Conservation (phyloP, 768 basidiomycete species). For the Mycena sanguinolenta region DNA sequence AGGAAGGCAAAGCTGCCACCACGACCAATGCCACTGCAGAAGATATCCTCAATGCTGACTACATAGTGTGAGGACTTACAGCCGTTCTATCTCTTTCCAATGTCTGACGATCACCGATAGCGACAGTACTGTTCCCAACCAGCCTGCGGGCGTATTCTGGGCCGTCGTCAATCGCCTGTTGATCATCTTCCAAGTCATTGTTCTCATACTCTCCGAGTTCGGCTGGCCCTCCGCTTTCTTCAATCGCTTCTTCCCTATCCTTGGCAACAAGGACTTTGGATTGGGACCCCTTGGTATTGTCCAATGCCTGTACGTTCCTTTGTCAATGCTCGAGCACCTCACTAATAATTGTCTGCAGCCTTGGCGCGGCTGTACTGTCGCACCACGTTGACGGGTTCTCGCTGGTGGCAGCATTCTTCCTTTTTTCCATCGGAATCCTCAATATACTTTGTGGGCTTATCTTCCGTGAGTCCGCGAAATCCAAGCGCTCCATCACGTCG, state of each 20-base stretch:
- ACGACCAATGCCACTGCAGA: constrained; percentile 46
- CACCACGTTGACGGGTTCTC: constrained; percentile 90
- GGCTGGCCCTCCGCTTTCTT: constrained; percentile 87
- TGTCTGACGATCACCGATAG: constrained; percentile 41
- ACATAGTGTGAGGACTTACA: constrained; percentile 71
- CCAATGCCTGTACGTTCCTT: constrained; percentile 78
- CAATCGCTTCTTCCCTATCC: constrained; percentile 86
- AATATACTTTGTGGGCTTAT: constrained; percentile 85
- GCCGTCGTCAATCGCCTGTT: constrained; percentile 89
- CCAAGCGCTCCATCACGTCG: constrained; percentile 71
- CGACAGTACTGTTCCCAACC: constrained; percentile 90
- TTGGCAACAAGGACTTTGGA: constrained; percentile 85
- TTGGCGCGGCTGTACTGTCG: constrained; percentile 79
- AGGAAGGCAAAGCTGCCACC: constrained; percentile 52
- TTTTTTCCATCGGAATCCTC: constrained; percentile 92
- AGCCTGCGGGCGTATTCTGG: constrained; percentile 86
- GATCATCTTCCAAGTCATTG: constrained; percentile 86
- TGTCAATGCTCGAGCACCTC: not conserved
- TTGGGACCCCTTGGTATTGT: constrained; percentile 90
- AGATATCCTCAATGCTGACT: constrained; percentile 70
- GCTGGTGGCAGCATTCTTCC: constrained; percentile 91
- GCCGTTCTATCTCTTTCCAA: constrained; percentile 4
- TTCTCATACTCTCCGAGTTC: constrained; percentile 87
- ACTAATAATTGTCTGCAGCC: constrained; percentile 50
- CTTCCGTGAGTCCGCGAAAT: constrained; percentile 73